Base-by-base conservation (phyloP, 2,329 filamentous ascomycete genomes). In the Aspergillus hortae region DNA sequence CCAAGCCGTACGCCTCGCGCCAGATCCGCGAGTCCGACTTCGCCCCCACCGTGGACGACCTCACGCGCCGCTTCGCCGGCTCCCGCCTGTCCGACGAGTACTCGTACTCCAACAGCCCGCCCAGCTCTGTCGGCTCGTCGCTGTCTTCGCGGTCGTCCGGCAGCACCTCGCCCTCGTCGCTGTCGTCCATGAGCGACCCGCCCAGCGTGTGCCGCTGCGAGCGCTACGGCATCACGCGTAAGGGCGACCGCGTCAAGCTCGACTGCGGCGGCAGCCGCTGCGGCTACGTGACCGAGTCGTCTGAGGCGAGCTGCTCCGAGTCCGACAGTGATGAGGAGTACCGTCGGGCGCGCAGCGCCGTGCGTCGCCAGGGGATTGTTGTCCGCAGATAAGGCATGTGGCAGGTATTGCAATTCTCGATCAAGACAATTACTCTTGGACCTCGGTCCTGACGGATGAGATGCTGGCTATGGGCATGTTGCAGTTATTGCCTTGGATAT, bases 221-320 rank as follows among this genome's bases (percentile, higher is more conserved):
- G 74, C 89, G 92, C 77, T 96, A 94, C 79, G 92, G 92, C 64
- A 95, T 97, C 79, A 96, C 92, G 59, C 89, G 91, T 76, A 86
- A 87, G 73, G 91, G 92, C 68, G 88, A 95, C 74, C 87, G 92
- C 67, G 88, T 97, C 82, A 94, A 92, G 83, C 85, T 96, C 72
- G 92, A 96, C 83, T 97, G 92, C 69, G 91, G 91, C 63, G 92
- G 92, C 62, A 80, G 85, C 56, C 87, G 90, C 70, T 96, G 92
- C 76, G 89, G 90, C 67, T 94, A 89, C 76, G 83, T 82, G 43
- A 63, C 62, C 59, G 86, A 89, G 65, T 69, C 67, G 4, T 84
- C 88, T 55, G 82, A 80, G 57, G 82, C 83, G 51, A 90, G 86
- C 79, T 90, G 85, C 61, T 87, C 81, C 63, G 86, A 86, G 47